Percentiles rank a stretch among this genome's conserved stretches.
Evolutionary conservation across 148 eudicot genomes (phyloP).

Genomic region (Agrostemma githago): DNA sequence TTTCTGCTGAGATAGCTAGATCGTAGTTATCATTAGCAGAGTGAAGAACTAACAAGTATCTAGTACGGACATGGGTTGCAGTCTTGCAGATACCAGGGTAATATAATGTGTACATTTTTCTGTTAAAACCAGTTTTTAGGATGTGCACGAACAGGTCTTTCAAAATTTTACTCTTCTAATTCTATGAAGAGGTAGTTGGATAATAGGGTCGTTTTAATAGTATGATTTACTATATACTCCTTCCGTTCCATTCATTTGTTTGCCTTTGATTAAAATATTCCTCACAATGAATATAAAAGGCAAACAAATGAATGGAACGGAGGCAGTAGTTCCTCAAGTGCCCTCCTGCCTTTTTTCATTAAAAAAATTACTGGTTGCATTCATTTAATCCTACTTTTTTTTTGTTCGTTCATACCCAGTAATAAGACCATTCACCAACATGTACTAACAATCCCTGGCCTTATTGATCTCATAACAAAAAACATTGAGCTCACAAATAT

Average conservation of each 20-base stretch:
- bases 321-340: not conserved
- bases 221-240: not conserved
- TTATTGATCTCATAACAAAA: too few species aligned
- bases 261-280: too few species aligned
- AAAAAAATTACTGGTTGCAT: not conserved
- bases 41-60: not conserved
- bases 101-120: not conserved
- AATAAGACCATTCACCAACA: not conserved
- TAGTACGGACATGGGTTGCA: not conserved
- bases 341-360: not conserved
- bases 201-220: not conserved
- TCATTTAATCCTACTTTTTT: not conserved
- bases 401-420: not conserved
- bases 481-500: too few species aligned
- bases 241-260: too few species aligned
- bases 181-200: slow-evolving; percentile 4
- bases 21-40: not conserved
- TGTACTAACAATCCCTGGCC: too few species aligned
- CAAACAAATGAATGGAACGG: too few species aligned
- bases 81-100: not conserved
- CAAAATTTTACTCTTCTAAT: not conserved
- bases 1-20: not conserved
- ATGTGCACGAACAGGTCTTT: not conserved
- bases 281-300: too few species aligned
- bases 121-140: not conserved